Conservation (phyloP, 768 basidiomycete genomes). For the Chiua virens region DNA sequence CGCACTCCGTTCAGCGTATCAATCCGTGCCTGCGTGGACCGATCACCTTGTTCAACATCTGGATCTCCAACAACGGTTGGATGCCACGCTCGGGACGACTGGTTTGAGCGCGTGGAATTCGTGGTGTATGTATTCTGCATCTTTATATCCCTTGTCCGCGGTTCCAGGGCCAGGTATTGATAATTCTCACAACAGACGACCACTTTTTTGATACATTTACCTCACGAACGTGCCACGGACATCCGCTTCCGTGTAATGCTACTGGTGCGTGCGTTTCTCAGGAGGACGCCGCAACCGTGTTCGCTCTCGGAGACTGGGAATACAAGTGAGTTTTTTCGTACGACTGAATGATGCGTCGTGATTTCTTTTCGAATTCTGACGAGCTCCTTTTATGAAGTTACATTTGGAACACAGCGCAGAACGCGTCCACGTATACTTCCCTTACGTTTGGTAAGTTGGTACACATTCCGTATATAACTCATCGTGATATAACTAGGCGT, state of each 20-base stretch:
- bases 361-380: not conserved
- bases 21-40: conserved; percentile 47
- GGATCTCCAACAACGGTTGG: conserved; percentile 38
- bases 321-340: conserved; percentile 40
- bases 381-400: conserved; percentile 32
- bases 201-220: conserved; percentile 55
- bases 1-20: conserved; percentile 39
- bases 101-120: conserved; percentile 42
- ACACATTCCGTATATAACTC: not conserved
- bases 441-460: conserved; percentile 41
- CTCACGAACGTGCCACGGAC: conserved; percentile 45
- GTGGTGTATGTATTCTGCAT: conserved; percentile 40
- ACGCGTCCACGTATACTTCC: conserved; percentile 42
- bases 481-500: conserved; percentile 32
- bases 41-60: conserved; percentile 41
- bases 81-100: conserved; percentile 39
- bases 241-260: conserved; percentile 43
- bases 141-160: not conserved
- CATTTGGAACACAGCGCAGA: conserved; percentile 49
- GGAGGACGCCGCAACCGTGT: conserved; percentile 50
- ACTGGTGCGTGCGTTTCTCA: conserved; percentile 41
- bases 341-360: too few species aligned
- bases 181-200: too few species aligned
- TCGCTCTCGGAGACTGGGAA: conserved; percentile 60
- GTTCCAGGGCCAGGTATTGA: too few species aligned